Conservation (phyloP, 495 filamentous ascomycete genomes). For the Aspergillus olivimuriae region DNA sequence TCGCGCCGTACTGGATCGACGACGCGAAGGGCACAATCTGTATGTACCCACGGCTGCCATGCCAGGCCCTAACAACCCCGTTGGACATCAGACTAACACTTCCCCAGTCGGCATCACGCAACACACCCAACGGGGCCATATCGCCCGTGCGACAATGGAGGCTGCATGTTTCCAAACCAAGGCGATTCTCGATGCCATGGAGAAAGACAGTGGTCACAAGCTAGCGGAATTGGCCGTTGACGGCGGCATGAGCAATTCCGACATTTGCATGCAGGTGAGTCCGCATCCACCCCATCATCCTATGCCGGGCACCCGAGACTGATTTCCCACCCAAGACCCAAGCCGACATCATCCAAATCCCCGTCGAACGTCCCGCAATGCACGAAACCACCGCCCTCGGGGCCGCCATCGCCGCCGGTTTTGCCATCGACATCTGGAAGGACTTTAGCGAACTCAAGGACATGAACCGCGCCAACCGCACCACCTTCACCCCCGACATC, state of each 20-base stretch:
- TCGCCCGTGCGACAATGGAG: slow-evolving; percentile 90
- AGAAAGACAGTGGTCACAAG: slow-evolving; percentile 75
- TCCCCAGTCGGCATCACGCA: slow-evolving; percentile 76
- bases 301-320: neutral
- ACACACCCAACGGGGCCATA: slow-evolving; percentile 82
- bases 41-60: slow-evolving; percentile 39
- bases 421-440: slow-evolving; percentile 78
- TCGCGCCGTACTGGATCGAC: slow-evolving; percentile 98
- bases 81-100: slow-evolving; percentile 6
- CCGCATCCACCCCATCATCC: neutral
- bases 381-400: slow-evolving; percentile 90
- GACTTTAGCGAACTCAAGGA: slow-evolving; percentile 70
- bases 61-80: neutral
- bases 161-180: slow-evolving; percentile 94
- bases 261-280: slow-evolving; percentile 85
- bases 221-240: slow-evolving; percentile 78
- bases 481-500: slow-evolving; percentile 65
- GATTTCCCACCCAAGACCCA: slow-evolving; percentile 55
- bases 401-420: slow-evolving; percentile 89
- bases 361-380: slow-evolving; percentile 83
- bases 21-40: slow-evolving; percentile 88
- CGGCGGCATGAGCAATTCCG: slow-evolving; percentile 90
- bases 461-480: slow-evolving; percentile 70
- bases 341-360: slow-evolving; percentile 84
- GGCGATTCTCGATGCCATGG: slow-evolving; percentile 93